Percentiles rank a stretch among this genome's conserved stretches.
These are phyloP conservation scores for Nakazawaea anatomiae DNA, from an alignment of 805 yeast genomes.

Conservation along the genomic window DNA sequence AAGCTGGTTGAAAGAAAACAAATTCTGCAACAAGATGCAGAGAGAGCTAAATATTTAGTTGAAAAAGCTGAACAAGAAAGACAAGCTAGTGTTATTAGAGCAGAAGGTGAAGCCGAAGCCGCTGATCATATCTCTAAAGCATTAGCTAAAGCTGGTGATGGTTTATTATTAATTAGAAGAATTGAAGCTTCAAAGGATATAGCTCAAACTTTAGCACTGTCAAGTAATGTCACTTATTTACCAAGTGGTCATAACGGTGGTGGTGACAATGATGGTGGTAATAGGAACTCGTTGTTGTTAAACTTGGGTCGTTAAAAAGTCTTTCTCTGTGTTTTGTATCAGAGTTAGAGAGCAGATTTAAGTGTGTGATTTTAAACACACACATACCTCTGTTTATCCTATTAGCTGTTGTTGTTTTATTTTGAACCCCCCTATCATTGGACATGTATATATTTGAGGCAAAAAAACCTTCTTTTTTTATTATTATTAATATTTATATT, in stretches of 20 bases:
- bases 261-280: conserved; percentile 27
- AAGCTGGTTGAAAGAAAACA: conserved; percentile 98
- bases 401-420: too few relatives aligned
- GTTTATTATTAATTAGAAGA: conserved; percentile 86
- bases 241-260: conserved; percentile 48
- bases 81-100: conserved; percentile 90
- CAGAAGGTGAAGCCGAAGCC: conserved; percentile 99
- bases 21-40: conserved; percentile 99
- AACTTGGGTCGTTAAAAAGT: conserved; percentile 59
- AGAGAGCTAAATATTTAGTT: conserved; percentile 87
- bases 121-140: conserved; percentile 95
- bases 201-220: conserved; percentile 77
- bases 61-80: conserved; percentile 97
- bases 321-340: neutral
- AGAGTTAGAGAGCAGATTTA: too few relatives aligned
- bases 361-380: neutral
- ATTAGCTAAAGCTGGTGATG: conserved; percentile 91
- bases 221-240: conserved; percentile 83
- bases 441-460: too few relatives aligned
- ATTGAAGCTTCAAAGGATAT: conserved; percentile 96
- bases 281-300: conserved; percentile 48
- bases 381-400: too few relatives aligned
- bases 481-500: too few relatives aligned
- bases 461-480: too few relatives aligned
- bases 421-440: too few relatives aligned